Evolutionary conservation across 768 basidiomycete species (phyloP).

Genomic region (Boletus speciosus): DNA sequence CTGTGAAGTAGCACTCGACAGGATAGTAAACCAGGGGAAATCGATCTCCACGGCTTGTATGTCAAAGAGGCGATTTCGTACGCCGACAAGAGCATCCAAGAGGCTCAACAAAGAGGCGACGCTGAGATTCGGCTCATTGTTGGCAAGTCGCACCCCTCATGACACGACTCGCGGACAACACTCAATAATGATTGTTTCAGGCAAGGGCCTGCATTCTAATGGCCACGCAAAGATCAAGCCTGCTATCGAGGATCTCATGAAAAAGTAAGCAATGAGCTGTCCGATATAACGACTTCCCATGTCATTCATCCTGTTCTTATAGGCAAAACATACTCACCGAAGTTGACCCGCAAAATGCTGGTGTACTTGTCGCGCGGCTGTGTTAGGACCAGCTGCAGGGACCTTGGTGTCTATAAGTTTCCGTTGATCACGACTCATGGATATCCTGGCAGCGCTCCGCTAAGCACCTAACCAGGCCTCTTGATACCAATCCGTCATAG

Average conservation of each 20-base stretch:
- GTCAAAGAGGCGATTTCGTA: constrained; percentile 86
- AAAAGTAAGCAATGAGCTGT: constrained; percentile 48
- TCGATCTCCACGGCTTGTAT: constrained; percentile 90
- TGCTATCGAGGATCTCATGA: constrained; percentile 84
- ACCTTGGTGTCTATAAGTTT: background rate
- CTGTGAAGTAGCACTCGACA: constrained; percentile 20
- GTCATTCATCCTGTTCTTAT: constrained; percentile 1
- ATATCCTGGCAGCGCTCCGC: background rate
- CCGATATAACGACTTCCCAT: background rate
- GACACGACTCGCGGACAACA: background rate
- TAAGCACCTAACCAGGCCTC: background rate
- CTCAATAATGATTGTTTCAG: constrained; percentile 31
- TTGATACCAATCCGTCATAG: background rate
- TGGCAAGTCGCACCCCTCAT: constrained; percentile 45
- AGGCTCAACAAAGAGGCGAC: constrained; percentile 62
- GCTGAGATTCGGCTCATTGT: constrained; percentile 77
- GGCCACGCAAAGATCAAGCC: constrained; percentile 87
- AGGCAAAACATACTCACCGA: constrained; percentile 73
- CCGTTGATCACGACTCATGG: background rate
- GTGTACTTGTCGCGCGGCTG: constrained; percentile 74
- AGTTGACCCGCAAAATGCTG: constrained; percentile 76
- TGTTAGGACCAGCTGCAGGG: constrained; percentile 6
- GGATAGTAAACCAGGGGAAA: constrained; percentile 68
- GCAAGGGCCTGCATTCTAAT: constrained; percentile 84
- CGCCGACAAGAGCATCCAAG: constrained; percentile 66